Base-by-base conservation (phyloP, 768 basidiomycete species). In the Leccinum barrowsii region DNA sequence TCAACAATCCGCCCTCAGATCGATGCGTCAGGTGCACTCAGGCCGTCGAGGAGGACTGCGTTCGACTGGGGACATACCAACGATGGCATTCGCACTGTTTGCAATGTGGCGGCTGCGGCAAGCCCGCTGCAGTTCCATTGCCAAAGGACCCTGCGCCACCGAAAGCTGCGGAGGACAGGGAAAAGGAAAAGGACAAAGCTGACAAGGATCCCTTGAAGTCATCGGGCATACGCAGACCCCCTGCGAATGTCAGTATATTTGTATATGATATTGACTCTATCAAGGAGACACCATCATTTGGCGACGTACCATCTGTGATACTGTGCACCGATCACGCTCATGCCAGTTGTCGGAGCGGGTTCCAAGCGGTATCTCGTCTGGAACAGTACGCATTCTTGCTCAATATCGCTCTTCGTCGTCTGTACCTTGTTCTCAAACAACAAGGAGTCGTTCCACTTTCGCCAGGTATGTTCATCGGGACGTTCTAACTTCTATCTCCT, bases 361-460 rank as follows among this genome's bases (percentile, higher is more conserved):
- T 98, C 74, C 90, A 92, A 68, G 81, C 91, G 17, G 97, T 97
- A 15, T 93, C 95, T 59, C 81, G 96, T 57, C 75, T 99, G 62
- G 97, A 99, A 77, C 97, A 99, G 70, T 99, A 97, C 72, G 92
- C 97, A 2, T 99, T 95, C 79, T 75, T 99, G 57, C 78, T 99
- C 54, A 98, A 98, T 69, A 97, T 98, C 22, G 97, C 96, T 19
- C 78, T 99, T 56, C 81, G 95, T 63, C 83, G 96, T 67, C 78
- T 99, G 54, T 98, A 94, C 74, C 82, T 92, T 30, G 81, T 91
- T 37, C 76, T 92, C 67, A 91, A 90, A 78, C 90, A 90, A 75
- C 85, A 91, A 66, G 94, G 94, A 11, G 91, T 94, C 37, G 90
- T 96, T 22, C 87, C 92, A n/a, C 75, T 89, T 54, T 85, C 89